Conservation (phyloP, 371 early-diverging fungal genomes). For the Phascolomyces articulosus region DNA sequence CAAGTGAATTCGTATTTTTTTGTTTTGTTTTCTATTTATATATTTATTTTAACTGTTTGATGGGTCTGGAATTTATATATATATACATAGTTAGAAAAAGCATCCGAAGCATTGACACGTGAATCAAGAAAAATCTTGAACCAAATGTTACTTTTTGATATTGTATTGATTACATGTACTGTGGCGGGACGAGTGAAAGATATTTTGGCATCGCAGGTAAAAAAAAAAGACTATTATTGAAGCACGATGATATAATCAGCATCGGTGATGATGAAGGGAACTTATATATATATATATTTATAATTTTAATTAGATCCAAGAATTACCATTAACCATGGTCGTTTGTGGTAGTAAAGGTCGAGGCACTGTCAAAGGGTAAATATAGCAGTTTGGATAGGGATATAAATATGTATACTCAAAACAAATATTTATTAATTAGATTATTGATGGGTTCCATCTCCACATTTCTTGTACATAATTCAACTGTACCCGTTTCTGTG, state of each 20-base stretch:
- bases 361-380: conserved; percentile 59
- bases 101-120: conserved; percentile 19
- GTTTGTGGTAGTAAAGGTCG: conserved; percentile 62
- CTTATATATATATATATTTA: too few relatives aligned
- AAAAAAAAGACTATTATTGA: too few relatives aligned
- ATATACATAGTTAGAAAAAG: background rate
- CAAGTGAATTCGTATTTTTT: too few relatives aligned
- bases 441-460: conserved; percentile 60
- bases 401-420: background rate
- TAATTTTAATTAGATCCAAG: conserved; percentile 39
- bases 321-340: conserved; percentile 54
- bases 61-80: too few relatives aligned
- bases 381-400: background rate
- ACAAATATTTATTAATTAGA: conserved; percentile 11
- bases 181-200: conserved; percentile 57
- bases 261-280: too few relatives aligned
- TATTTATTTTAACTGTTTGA: too few relatives aligned
- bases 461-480: conserved; percentile 62
- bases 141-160: conserved; percentile 51
- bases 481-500: conserved; percentile 61
- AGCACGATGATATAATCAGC: background rate
- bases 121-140: conserved; percentile 28
- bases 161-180: conserved; percentile 49
- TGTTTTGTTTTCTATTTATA: too few relatives aligned
- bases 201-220: conserved; percentile 40